These are phyloP conservation scores for Globisporangium megalacanthum DNA, from an alignment of 352 stramenopile species.

Conservation along the genomic window DNA sequence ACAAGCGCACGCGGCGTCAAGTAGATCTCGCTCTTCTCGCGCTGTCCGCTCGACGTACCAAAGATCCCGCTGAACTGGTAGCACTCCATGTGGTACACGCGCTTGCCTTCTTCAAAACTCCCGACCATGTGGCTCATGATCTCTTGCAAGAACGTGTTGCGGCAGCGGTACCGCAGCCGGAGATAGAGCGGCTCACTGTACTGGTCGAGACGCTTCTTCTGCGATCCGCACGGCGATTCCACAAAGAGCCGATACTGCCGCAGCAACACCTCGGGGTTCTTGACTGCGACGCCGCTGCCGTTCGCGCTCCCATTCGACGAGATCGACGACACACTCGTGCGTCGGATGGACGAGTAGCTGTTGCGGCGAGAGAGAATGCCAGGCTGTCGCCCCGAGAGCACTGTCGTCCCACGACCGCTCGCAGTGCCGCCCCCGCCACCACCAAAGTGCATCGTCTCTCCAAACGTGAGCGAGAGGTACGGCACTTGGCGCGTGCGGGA, in stretches of 20 bases:
- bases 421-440: not conserved
- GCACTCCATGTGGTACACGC: slow-evolving; percentile 60
- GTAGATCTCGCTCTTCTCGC: slow-evolving; percentile 70
- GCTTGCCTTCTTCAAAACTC: slow-evolving; percentile 76
- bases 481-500: slow-evolving; percentile 45
- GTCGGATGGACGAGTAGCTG: slow-evolving; percentile 15
- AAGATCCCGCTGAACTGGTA: slow-evolving; percentile 74
- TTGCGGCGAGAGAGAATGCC: slow-evolving; percentile 22
- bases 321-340: slow-evolving; percentile 28
- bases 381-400: slow-evolving; percentile 18
- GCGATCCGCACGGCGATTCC: slow-evolving; percentile 43
- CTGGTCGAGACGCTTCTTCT: slow-evolving; percentile 53
- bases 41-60: slow-evolving; percentile 55
- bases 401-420: slow-evolving; percentile 18
- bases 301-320: slow-evolving; percentile 31
- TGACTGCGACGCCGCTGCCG: slow-evolving; percentile 30
- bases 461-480: slow-evolving; percentile 50
- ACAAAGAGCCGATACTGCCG: slow-evolving; percentile 74
- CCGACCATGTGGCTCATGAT: slow-evolving; percentile 74
- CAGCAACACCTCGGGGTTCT: slow-evolving; percentile 70
- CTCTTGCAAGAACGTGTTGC: slow-evolving; percentile 77
- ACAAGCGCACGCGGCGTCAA: slow-evolving; percentile 65
- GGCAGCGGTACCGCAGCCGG: slow-evolving; percentile 66
- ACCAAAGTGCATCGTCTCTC: slow-evolving; percentile 49
- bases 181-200: slow-evolving; percentile 65